A percentile compares a stretch with the other conserved stretches of the same genome.
phyloP scores from a whole-genome alignment of 805 yeast species.

The Torulaspora delbrueckii region DNA sequence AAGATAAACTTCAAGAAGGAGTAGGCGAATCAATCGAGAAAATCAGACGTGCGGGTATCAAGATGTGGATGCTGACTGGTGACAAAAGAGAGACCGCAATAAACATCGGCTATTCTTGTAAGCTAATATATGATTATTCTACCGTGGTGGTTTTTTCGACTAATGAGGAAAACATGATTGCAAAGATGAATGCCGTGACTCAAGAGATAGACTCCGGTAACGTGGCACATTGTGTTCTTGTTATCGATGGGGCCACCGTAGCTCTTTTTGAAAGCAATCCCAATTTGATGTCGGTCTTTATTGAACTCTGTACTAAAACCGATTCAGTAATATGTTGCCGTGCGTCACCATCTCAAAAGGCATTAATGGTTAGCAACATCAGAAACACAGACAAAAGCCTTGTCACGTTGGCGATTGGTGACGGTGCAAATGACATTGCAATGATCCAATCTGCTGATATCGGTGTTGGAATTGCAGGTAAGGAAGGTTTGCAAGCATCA shows the following conservation, averaged over 20 bases:
- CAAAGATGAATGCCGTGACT: slow-evolving; percentile 68
- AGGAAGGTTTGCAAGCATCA: slow-evolving; percentile 96
- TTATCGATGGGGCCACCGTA: slow-evolving; percentile 89
- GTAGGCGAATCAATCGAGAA: slow-evolving; percentile 93
- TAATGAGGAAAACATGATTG: slow-evolving; percentile 54
- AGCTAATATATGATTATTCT: slow-evolving; percentile 86
- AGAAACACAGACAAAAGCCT: slow-evolving; percentile 59
- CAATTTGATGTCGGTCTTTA: slow-evolving; percentile 65
- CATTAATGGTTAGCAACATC: slow-evolving; percentile 78
- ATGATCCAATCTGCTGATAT: slow-evolving; percentile 99
- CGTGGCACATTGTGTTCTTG: slow-evolving; percentile 92
- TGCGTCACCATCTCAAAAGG: slow-evolving; percentile 96
- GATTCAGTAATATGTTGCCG: slow-evolving; percentile 94
- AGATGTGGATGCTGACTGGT: slow-evolving; percentile 98
- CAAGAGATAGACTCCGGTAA: slow-evolving; percentile 65
- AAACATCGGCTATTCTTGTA: slow-evolving; percentile 92
- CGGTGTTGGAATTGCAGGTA: slow-evolving; percentile 96
- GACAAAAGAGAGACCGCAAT: slow-evolving; percentile 98
- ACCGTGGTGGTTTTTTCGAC: slow-evolving; percentile 68
- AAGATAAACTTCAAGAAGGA: slow-evolving; percentile 94
- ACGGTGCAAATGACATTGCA: slow-evolving; percentile 98
- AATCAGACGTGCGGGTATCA: slow-evolving; percentile 86
- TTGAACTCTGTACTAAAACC: slow-evolving; percentile 79
- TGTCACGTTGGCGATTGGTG: slow-evolving; percentile 94
- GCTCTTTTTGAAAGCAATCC: slow-evolving; percentile 66